Conservation (phyloP, 2,329 filamentous ascomycete genomes). For the Diaporthe ilicicola region DNA sequence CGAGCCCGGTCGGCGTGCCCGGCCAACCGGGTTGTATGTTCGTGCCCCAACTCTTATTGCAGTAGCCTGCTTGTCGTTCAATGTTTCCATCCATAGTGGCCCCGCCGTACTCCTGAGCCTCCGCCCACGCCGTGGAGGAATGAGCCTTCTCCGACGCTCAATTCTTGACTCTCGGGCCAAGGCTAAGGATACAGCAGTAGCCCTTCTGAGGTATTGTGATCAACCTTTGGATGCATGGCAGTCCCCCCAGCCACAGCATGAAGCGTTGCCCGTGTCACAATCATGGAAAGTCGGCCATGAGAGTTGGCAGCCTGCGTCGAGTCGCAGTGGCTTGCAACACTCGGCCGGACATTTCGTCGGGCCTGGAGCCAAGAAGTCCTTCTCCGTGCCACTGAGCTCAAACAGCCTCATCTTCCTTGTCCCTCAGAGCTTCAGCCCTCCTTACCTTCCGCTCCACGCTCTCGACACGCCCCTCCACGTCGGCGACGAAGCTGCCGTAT, state of each 20-base stretch:
- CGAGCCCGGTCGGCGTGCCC: background rate
- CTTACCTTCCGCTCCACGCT: slow-evolving; percentile 71
- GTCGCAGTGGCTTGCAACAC: background rate
- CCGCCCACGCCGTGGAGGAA: background rate
- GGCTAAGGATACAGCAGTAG: background rate
- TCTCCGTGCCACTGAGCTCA: slow-evolving; percentile 40
- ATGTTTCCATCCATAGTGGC: background rate
- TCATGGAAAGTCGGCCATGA: background rate
- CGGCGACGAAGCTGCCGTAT: slow-evolving; percentile 73
- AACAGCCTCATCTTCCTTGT: slow-evolving; percentile 58
- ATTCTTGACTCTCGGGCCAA: background rate
- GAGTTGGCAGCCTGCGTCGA: background rate
- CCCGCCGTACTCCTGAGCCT: background rate
- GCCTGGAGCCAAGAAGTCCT: background rate
- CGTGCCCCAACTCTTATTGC: background rate
- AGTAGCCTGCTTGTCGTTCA: background rate
- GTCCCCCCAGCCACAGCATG: background rate
- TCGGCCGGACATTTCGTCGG: background rate
- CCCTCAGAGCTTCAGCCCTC: slow-evolving; percentile 64
- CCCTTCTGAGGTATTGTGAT: background rate
- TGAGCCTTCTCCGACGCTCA: too few relatives aligned
- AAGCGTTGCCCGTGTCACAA: background rate
- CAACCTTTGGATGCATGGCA: background rate
- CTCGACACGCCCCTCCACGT: slow-evolving; percentile 74
- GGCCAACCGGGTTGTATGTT: background rate